phyloP scores from a whole-genome alignment of 805 yeast genomes.

The Tetrapisispora taiwanensis region DNA sequence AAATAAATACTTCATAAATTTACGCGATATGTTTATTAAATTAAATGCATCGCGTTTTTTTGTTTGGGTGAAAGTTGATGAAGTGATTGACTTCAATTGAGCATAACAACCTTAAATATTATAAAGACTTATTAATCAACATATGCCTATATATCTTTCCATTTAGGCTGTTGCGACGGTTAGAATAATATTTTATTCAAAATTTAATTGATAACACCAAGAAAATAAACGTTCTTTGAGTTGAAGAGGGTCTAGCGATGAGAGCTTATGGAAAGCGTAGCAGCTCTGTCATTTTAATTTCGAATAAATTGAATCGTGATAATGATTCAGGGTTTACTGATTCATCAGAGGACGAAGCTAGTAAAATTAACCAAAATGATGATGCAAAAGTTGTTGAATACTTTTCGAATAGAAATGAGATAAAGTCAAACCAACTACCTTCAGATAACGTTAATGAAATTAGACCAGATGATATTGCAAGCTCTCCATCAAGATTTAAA shows the following conservation, averaged over 20 bases:
- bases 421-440: background rate
- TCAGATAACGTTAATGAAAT: background rate
- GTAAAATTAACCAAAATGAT: background rate
- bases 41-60: no score
- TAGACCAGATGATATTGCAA: background rate
- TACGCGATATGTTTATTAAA: no score
- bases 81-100: no score
- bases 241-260: constrained; percentile 3
- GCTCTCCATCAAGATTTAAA: background rate
- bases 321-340: constrained; percentile 11
- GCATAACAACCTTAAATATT: no score
- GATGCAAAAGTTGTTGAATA: background rate
- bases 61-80: no score
- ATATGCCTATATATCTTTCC: no score
- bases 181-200: no score
- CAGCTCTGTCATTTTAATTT: constrained; percentile 7
- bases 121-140: no score
- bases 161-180: no score
- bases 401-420: background rate
- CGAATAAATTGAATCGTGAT: background rate
- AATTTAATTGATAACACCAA: no score
- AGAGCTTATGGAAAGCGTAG: constrained; percentile 17
- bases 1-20: no score
- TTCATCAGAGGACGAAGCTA: constrained; percentile 9
- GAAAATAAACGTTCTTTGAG: no score